These are phyloP conservation scores for Ceratopteris richardii DNA, from an alignment of 75 land plant genomes.

Conservation along the genomic window DNA sequence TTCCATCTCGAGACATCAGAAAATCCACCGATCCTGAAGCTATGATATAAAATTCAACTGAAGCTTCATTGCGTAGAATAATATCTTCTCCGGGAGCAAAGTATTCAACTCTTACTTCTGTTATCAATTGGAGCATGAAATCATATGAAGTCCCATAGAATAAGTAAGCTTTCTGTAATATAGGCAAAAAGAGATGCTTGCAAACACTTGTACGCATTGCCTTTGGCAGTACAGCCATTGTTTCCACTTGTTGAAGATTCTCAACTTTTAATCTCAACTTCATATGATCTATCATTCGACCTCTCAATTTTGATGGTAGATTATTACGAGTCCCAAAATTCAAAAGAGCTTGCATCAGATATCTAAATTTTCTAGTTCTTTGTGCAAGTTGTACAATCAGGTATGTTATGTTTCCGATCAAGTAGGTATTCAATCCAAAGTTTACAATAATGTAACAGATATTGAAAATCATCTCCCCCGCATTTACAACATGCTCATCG, in stretches of 20 bases:
- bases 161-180: constrained; percentile 31
- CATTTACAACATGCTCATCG: too few species aligned
- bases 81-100: constrained; percentile 52
- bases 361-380: constrained; percentile 43
- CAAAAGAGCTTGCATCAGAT: constrained; percentile 48
- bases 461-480: too few species aligned
- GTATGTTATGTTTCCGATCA: too few species aligned
- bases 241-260: constrained; percentile 39
- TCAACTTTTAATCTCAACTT: constrained; percentile 46
- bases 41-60: constrained; percentile 54
- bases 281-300: constrained; percentile 53
- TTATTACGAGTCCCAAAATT: constrained; percentile 41
- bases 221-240: constrained; percentile 43
- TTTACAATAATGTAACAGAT: too few species aligned
- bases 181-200: constrained; percentile 26
- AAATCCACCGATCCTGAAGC: constrained; percentile 48
- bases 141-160: constrained; percentile 32
- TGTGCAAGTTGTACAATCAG: too few species aligned
- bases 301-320: constrained; percentile 38
- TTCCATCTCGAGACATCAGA: constrained; percentile 24
- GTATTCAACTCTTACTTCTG: constrained; percentile 62
- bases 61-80: constrained; percentile 56
- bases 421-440: too few species aligned
- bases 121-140: constrained; percentile 42
- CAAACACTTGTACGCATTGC: constrained; percentile 43